A percentile compares a stretch with the other conserved stretches of the same genome.
Conservation (phyloP, 805 yeast species). For the Lachancea dasiensis region DNA sequence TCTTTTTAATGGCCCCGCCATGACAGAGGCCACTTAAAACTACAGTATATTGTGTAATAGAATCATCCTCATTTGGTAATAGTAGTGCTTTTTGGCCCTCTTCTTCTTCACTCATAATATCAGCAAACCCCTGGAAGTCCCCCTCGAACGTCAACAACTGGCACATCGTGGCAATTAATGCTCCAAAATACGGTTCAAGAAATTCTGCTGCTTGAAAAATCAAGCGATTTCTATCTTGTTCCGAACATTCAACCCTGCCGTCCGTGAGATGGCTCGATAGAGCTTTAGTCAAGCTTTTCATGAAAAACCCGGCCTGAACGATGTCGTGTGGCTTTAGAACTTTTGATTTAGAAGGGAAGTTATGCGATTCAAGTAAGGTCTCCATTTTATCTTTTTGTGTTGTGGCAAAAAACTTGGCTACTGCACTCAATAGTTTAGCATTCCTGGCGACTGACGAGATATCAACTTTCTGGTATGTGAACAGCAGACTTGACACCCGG, state of each 20-base stretch:
- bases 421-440: conserved; percentile 37
- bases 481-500: conserved; percentile 40
- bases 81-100: conserved; percentile 13
- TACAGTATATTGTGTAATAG: conserved; percentile 22
- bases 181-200: conserved; percentile 25
- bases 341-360: conserved; percentile 14
- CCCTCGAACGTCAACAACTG: conserved; percentile 22
- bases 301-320: conserved; percentile 23
- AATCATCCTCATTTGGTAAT: conserved; percentile 20
- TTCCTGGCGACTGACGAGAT: conserved; percentile 29
- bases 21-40: conserved; percentile 27
- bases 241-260: conserved; percentile 8
- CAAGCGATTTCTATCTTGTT: conserved; percentile 14
- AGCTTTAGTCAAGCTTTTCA: conserved; percentile 24
- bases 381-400: conserved; percentile 38
- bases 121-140: conserved; percentile 13
- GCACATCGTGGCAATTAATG: conserved; percentile 21
- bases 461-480: conserved; percentile 32
- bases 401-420: conserved; percentile 48
- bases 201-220: conserved; percentile 32
- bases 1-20: conserved; percentile 23
- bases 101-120: conserved; percentile 13
- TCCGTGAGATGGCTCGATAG: conserved; percentile 16
- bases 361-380: conserved; percentile 33
- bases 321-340: conserved; percentile 16